Evolutionary conservation across 345 rosid genomes (phyloP), one percentile per base, ranked within the genome.

Genomic region (Citrus australasica): DNA sequence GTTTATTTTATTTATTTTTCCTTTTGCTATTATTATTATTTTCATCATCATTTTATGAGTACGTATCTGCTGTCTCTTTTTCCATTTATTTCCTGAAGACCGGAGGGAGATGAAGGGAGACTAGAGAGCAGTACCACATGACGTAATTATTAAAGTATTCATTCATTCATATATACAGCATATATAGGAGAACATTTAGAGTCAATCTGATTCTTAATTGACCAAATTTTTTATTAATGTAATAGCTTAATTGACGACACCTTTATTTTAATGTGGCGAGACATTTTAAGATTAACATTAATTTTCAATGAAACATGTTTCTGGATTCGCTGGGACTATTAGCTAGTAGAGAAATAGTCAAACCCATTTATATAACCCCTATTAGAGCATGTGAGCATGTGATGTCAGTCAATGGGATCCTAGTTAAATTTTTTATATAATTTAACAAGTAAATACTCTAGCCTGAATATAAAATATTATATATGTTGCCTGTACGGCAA

Each of bases 311-410:
- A 30, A 19, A 71, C 13, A 22, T 27, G 60, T 28, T 17, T 8
- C 25, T 14, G 5, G 61, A 71, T 30, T 71, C 10, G 62, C 42
- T 53, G 30, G 4, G 5, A 67, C 6, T 28, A 51, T 11, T 48
- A 17, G n/a, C 19, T 4, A 19, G 61, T 28, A 28, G 25, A 17
- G 14, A 33, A 65, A 65, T 33, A 65, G 69, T 65, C 69, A 65
- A 65, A 65, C 69, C 58, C 61, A 51, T 28, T 51, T 28, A 53
- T 48, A 19, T 4, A 70, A 70, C 5, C 8, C 21, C 27, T 53
- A 35, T 71, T 71, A 9, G 8, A 28, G 62, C 62, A 71, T 30
- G 74, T 71, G 74, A 71, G 61, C 74, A 53, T 30, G 74, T 53
- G 62, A 53, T 24, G 22, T 53, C 32, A 9, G 74, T 71, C 74